Conservation (phyloP, 129 eudicot species). For the Helichrysum umbraculigerum region DNA sequence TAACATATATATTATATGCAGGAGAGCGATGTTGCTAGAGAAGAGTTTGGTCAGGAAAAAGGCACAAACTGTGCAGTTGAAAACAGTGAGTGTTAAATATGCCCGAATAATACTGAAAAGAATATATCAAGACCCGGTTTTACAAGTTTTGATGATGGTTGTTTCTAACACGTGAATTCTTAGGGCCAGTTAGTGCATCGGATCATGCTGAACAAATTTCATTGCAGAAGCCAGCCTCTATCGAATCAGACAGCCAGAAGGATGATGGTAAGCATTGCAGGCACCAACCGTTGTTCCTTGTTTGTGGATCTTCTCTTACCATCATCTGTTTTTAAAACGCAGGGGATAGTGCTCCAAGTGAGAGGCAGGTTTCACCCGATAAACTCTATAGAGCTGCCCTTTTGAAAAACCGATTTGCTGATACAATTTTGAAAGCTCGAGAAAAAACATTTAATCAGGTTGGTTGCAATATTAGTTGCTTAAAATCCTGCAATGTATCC, state of each 20-base stretch:
- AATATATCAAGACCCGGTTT: too few relatives aligned
- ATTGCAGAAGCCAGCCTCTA: constrained; percentile 49
- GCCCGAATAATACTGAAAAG: background rate
- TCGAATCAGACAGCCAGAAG: constrained; percentile 56
- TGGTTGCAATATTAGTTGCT: constrained; percentile 18
- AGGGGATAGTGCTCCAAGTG: constrained; percentile 79
- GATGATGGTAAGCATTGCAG: constrained; percentile 66
- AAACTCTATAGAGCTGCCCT: constrained; percentile 84
- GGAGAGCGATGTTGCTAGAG: constrained; percentile 37
- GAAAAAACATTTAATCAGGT: constrained; percentile 81
- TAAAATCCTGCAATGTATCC: background rate
- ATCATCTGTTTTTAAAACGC: constrained; percentile 13
- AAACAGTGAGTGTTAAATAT: constrained; percentile 45
- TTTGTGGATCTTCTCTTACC: constrained; percentile 22
- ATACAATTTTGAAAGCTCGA: constrained; percentile 85
- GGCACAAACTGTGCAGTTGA: constrained; percentile 32
- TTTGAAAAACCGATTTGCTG: constrained; percentile 70
- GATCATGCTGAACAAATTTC: constrained; percentile 54
- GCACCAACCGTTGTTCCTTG: background rate
- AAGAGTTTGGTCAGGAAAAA: constrained; percentile 34
- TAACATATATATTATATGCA: constrained; percentile 18
- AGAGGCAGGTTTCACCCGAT: constrained; percentile 78
- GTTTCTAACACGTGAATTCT: constrained; percentile 14
- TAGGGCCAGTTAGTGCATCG: constrained; percentile 50
- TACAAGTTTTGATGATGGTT: background rate